Conservation (phyloP, 805 yeast genomes). For the Saccharomycopsis sp. region DNA sequence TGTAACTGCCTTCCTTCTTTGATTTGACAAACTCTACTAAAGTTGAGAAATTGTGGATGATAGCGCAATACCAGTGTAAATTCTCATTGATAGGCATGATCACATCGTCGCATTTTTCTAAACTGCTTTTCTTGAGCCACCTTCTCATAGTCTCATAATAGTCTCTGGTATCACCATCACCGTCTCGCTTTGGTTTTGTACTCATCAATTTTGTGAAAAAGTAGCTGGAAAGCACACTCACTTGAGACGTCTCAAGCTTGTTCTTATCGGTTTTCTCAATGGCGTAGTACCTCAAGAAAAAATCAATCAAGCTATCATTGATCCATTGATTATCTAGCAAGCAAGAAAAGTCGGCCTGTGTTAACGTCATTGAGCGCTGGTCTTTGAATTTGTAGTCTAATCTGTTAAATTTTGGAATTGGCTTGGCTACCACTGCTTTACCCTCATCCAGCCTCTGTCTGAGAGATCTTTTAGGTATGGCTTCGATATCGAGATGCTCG, state of each 20-base stretch:
- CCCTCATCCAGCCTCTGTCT: no score
- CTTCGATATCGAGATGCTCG: no score
- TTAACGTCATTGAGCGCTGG: conserved; percentile 45
- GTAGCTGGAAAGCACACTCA: conserved; percentile 63
- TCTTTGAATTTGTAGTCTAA: conserved; percentile 46
- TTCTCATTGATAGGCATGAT: conserved; percentile 76
- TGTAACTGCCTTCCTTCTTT: not conserved
- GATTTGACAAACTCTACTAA: conserved; percentile 15
- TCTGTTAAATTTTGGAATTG: conserved; percentile 30
- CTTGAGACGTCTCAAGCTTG: conserved; percentile 21
- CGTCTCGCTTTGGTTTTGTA: conserved; percentile 22
- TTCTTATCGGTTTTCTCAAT: conserved; percentile 24
- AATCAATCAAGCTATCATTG: conserved; percentile 82
- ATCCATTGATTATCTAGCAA: conserved; percentile 78
- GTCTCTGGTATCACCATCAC: conserved; percentile 19
- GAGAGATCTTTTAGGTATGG: no score
- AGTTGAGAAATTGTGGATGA: conserved; percentile 48
- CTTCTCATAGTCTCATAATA: conserved; percentile 57
- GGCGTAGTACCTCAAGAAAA: conserved; percentile 59
- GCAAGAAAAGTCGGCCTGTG: conserved; percentile 68
- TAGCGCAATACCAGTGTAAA: conserved; percentile 82
- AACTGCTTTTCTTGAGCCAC: conserved; percentile 70
- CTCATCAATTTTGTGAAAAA: conserved; percentile 59
- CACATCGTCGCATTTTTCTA: conserved; percentile 48
- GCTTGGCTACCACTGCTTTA: no score